Evolutionary conservation across 495 filamentous ascomycete species (phyloP).

Genomic region (Niebla homalea): DNA sequence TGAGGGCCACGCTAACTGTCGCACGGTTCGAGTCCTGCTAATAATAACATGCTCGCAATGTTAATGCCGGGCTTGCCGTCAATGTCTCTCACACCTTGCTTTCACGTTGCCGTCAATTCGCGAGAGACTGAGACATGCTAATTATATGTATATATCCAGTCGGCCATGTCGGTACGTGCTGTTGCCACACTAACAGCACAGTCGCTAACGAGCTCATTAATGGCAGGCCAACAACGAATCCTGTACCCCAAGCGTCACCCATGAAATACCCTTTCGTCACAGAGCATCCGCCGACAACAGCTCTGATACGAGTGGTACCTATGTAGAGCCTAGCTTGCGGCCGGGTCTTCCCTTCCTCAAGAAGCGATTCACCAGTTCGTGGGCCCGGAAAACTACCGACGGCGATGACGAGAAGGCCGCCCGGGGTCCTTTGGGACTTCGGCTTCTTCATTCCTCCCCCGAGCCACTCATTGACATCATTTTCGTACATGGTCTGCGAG

Average conservation of each 20-base stretch:
- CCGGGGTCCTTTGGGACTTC: not conserved
- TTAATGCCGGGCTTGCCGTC: too few relatives aligned
- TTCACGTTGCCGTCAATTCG: too few relatives aligned
- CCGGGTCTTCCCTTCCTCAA: not conserved
- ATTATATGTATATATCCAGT: too few relatives aligned
- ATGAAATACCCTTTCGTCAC: not conserved
- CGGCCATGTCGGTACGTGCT: too few relatives aligned
- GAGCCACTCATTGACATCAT: slow-evolving; percentile 19
- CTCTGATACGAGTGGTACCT: not conserved
- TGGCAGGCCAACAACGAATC: not conserved
- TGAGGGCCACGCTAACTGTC: too few relatives aligned
- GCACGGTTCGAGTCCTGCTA: too few relatives aligned
- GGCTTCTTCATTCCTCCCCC: slow-evolving; percentile 2
- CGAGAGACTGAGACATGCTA: too few relatives aligned
- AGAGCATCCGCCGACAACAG: not conserved
- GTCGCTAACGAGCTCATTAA: not conserved
- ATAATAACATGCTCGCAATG: too few relatives aligned
- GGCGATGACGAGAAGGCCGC: not conserved
- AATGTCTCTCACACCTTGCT: too few relatives aligned
- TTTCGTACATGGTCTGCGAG: slow-evolving; percentile 26
- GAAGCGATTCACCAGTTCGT: not conserved
- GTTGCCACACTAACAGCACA: too few relatives aligned
- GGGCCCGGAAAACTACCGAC: not conserved
- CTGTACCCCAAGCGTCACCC: not conserved
- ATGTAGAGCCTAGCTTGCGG: not conserved